Conservation (phyloP, 1,139 yeast genomes). For the Schwanniomyces etchellsii region DNA sequence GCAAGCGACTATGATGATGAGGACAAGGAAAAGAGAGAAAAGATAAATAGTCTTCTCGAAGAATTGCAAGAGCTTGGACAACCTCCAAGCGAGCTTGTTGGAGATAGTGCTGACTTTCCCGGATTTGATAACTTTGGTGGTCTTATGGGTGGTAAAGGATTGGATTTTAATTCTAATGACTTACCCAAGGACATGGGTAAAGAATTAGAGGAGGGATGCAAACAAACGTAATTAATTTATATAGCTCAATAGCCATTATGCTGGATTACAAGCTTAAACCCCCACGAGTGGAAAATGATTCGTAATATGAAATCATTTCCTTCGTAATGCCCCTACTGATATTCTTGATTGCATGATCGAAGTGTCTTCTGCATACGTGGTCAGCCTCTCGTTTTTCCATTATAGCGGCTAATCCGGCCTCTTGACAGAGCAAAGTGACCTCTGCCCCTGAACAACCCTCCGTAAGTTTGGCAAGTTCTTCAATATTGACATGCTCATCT, state of each 20-base stretch:
- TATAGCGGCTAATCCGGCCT: slow-evolving; percentile 89
- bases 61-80: slow-evolving; percentile 77
- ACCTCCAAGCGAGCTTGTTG: slow-evolving; percentile 79
- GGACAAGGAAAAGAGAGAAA: slow-evolving; percentile 44
- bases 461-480: slow-evolving; percentile 51
- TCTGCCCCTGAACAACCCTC: slow-evolving; percentile 98
- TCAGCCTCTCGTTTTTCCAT: slow-evolving; percentile 63
- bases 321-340: slow-evolving; percentile 74
- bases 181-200: slow-evolving; percentile 47
- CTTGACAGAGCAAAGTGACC: slow-evolving; percentile 85
- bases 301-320: slow-evolving; percentile 77
- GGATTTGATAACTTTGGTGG: slow-evolving; percentile 41
- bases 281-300: slow-evolving; percentile 50
- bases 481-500: slow-evolving; percentile 35
- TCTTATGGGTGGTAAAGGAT: slow-evolving; percentile 21
- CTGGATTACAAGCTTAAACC: slow-evolving; percentile 24
- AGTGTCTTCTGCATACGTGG: slow-evolving; percentile 57
- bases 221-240: slow-evolving; percentile 14
- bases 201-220: slow-evolving; percentile 32
- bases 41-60: slow-evolving; percentile 55
- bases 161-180: slow-evolving; percentile 39
- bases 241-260: slow-evolving; percentile 1
- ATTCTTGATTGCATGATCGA: slow-evolving; percentile 60
- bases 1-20: slow-evolving; percentile 48
- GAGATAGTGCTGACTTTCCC: slow-evolving; percentile 58